Percentiles rank a stretch among this genome's conserved stretches.
Conservation (phyloP, 2,329 filamentous ascomycete genomes). For the Mollisia scopiformis region DNA sequence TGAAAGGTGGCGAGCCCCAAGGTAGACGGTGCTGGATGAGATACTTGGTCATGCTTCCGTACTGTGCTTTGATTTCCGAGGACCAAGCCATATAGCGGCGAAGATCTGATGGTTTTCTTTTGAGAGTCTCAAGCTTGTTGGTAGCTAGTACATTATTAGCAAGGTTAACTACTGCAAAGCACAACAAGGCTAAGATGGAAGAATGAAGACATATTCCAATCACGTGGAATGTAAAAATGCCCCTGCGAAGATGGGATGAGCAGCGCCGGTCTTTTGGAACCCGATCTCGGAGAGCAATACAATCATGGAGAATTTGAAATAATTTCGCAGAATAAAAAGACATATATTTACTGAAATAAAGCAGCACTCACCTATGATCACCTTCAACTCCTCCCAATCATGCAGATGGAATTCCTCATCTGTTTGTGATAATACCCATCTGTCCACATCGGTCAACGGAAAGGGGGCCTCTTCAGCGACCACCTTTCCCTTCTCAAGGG, state of each 20-base stretch:
- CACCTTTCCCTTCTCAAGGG: background rate
- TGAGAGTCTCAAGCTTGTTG: constrained; percentile 73
- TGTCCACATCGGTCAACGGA: constrained; percentile 61
- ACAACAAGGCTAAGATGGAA: background rate
- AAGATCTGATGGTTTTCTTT: constrained; percentile 79
- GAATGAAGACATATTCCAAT: background rate
- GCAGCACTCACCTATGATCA: constrained; percentile 61
- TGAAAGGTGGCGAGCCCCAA: constrained; percentile 68
- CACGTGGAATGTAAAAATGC: background rate
- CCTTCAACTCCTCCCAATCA: constrained; percentile 73
- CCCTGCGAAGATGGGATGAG: background rate
- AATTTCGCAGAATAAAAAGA: background rate
- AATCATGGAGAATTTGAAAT: background rate
- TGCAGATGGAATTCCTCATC: constrained; percentile 74
- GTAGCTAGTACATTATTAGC: constrained; percentile 39
- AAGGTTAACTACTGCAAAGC: background rate
- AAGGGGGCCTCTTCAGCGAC: constrained; percentile 46
- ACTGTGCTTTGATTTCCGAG: constrained; percentile 66
- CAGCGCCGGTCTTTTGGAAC: background rate
- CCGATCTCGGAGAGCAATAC: background rate
- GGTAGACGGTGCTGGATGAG: constrained; percentile 74
- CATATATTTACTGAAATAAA: background rate
- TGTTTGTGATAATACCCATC: constrained; percentile 59
- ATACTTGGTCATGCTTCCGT: constrained; percentile 81
- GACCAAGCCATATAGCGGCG: constrained; percentile 81